A percentile compares a stretch with the other conserved stretches of the same genome.
These are phyloP conservation scores for Diaporthe sp. DNA, from an alignment of 2,329 filamentous ascomycete genomes.

Conservation along the genomic window DNA sequence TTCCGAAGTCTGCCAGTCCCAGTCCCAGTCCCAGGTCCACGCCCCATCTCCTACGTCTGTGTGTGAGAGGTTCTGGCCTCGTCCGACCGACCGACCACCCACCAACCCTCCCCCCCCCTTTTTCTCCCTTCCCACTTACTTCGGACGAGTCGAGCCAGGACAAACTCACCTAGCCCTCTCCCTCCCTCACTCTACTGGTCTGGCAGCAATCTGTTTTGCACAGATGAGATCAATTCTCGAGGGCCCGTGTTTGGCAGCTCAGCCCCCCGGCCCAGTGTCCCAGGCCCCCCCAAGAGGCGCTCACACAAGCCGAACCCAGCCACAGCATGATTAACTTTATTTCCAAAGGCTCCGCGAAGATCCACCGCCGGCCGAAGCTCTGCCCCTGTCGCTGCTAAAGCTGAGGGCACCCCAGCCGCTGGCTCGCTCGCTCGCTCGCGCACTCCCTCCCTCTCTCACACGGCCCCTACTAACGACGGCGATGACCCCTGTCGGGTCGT, in stretches of 20 bases:
- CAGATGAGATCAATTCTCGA: background rate
- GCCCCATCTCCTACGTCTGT: constrained; percentile 9
- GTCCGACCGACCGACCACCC: background rate
- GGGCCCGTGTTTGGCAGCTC: background rate
- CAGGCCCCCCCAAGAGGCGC: background rate
- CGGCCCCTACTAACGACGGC: background rate
- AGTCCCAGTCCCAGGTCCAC: background rate
- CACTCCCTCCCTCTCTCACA: background rate
- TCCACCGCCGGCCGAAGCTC: constrained; percentile 27
- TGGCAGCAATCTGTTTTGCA: background rate
- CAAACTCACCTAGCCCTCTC: background rate
- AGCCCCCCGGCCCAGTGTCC: constrained; percentile 9
- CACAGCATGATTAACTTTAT: constrained; percentile 34
- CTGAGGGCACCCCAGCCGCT: constrained; percentile 9
- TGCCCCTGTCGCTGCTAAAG: constrained; percentile 2
- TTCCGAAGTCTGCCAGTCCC: background rate
- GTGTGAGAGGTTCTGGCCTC: background rate
- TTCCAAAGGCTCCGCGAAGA: constrained; percentile 18
- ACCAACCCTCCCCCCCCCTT: too few relatives aligned
- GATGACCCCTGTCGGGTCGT: constrained; percentile 5
- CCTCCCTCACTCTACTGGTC: too few relatives aligned
- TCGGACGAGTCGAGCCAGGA: constrained; percentile 14
- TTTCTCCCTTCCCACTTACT: background rate
- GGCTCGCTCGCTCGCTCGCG: background rate
- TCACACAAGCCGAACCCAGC: constrained; percentile 5